Conservation (phyloP, 2,329 filamentous ascomycete species). For the Coniella lustricola region DNA sequence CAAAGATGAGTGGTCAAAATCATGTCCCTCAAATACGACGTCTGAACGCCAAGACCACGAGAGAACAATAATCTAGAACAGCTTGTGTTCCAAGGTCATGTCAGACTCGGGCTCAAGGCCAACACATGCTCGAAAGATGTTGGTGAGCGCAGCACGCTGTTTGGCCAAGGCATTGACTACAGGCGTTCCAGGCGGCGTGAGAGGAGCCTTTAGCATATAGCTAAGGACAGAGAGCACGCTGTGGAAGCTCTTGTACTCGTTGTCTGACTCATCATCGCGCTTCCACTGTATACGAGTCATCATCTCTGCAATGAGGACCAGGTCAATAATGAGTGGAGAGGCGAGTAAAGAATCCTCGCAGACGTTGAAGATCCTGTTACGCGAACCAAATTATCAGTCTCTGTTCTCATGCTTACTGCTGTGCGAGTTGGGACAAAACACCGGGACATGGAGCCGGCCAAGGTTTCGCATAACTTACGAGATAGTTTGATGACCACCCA, state of each 20-base stretch:
- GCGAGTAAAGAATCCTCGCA: conserved; percentile 97
- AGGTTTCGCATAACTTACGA: conserved; percentile 50
- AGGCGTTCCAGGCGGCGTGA: conserved; percentile 89
- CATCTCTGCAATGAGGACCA: conserved; percentile 89
- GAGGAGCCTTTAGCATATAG: conserved; percentile 97
- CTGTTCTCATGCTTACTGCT: background rate
- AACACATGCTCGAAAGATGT: conserved; percentile 97
- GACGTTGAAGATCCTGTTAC: conserved; percentile 72
- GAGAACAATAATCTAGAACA: conserved; percentile 1
- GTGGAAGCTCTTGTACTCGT: conserved; percentile 89
- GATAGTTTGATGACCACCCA: conserved; percentile 97
- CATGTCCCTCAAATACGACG: background rate
- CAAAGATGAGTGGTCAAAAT: background rate
- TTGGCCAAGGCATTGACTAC: conserved; percentile 94
- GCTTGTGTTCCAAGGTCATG: conserved; percentile 47
- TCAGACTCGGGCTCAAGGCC: conserved; percentile 95
- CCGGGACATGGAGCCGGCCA: too few species aligned
- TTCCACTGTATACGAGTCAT: conserved; percentile 98
- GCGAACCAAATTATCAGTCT: background rate
- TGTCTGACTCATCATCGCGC: conserved; percentile 44
- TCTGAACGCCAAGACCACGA: background rate
- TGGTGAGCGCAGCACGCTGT: conserved; percentile 88
- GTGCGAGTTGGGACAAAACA: background rate
- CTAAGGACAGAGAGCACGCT: conserved; percentile 93
- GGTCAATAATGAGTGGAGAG: conserved; percentile 92